Percentiles rank a stretch among this genome's conserved stretches.
These are phyloP conservation scores for Daedaleopsis nitida DNA, from an alignment of 768 basidiomycete species.

Conservation along the genomic window DNA sequence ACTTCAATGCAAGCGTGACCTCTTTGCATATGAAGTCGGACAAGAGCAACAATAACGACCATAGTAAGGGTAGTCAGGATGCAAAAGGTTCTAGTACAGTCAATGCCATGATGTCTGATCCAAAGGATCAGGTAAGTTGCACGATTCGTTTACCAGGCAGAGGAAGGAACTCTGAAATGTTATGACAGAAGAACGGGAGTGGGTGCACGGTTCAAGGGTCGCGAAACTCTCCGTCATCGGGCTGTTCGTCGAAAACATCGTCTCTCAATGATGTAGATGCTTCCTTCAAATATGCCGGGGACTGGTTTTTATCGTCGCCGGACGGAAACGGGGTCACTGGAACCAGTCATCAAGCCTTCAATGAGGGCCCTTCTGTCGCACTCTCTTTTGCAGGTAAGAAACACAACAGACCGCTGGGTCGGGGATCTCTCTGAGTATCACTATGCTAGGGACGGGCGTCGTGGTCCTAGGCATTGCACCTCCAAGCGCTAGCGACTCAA, in stretches of 20 bases:
- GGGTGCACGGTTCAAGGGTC: neutral
- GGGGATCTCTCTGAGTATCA: neutral
- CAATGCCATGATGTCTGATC: too few species aligned
- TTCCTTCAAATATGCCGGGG: neutral
- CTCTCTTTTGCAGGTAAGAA: too few species aligned
- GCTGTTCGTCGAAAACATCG: neutral
- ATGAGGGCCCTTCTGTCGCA: neutral
- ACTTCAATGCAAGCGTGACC: too few species aligned
- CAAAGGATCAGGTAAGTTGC: too few species aligned
- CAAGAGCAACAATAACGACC: neutral
- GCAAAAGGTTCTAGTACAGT: too few species aligned
- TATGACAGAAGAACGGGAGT: too few species aligned
- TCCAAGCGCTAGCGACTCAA: conserved; percentile 32
- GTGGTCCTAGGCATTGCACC: conserved; percentile 49
- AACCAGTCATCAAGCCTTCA: neutral
- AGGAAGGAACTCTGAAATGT: too few species aligned
- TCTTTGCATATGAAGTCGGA: too few species aligned
- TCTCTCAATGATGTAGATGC: neutral
- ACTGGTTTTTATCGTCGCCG: neutral
- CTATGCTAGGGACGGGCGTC: conserved; percentile 44
- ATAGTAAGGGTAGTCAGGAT: neutral
- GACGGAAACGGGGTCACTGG: neutral
- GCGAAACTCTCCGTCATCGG: neutral
- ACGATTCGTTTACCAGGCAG: too few species aligned
- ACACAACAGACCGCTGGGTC: too few species aligned